Base-by-base conservation (phyloP, 1,284 basidiomycete species). In the Athelia psychrophila region DNA sequence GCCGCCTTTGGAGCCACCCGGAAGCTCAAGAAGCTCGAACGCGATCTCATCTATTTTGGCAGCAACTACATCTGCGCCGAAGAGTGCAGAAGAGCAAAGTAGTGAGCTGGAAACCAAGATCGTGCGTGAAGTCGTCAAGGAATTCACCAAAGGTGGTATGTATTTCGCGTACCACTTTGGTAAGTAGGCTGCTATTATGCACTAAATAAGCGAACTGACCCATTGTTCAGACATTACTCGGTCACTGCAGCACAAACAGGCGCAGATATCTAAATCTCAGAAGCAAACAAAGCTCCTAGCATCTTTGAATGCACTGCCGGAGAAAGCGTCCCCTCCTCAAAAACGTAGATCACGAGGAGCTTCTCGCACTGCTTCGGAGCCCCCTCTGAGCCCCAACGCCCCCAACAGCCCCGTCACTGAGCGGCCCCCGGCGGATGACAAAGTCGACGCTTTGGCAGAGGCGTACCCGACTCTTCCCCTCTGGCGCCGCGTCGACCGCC, bases 141-240 rank as follows among this genome's bases (percentile, higher is more conserved):
- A 89, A 57, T 90, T 84, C 58, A 76, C 78, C 6, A 87, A 86
- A 58, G 88, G 88, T 9, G 85, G 83, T 42, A 91, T 93, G 86
- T 91, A 86, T 67, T 92, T 90, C 60, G 75, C 90, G 1, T 86
- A 91, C 62, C 80, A 76, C 52, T 91, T 91, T 56, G 89, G 90
- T 89, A 62, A 49, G 73, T 57, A 16, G 40, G 25, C 15, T 15
- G 23, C 13, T 22, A 25, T 19, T n/a, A n/a, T n/a, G n/a, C 30
- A 51, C 50, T 23, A 3, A 50, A 5, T 47, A 27, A n/a, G 30
- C 20, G 6, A 20, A 49, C 47, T 25, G 2, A 38, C 6, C n/a
- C 25, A 25, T 16, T 48, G 15, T 22, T 19, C 56, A 92, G 89
- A 92, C 63, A 78, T 92, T 32, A 91, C 90, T 19, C 79, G 85